phyloP scores from a whole-genome alignment of 2,329 filamentous ascomycete genomes.

The Xylaria digitata region DNA sequence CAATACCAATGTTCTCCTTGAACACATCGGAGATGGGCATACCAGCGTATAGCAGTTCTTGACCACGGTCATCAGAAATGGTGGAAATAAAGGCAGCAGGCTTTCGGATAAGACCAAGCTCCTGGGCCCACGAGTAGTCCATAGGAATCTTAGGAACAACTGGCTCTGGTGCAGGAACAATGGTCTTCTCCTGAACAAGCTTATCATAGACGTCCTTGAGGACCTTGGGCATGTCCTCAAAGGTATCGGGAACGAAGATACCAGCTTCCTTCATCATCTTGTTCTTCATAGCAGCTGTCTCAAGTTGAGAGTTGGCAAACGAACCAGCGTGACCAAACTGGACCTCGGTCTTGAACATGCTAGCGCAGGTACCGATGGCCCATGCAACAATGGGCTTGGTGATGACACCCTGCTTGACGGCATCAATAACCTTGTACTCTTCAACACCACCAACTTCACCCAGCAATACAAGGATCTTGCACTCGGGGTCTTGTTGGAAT shows the following conservation, averaged over 20 bases:
- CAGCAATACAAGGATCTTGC: conserved; percentile 95
- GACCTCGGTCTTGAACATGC: conserved; percentile 99
- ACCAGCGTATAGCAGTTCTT: conserved; percentile 97
- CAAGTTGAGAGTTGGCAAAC: conserved; percentile 98
- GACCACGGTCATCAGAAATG: conserved; percentile 99
- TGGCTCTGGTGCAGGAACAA: conserved; percentile 88
- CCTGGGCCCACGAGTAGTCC: conserved; percentile 99
- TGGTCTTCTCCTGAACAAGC: conserved; percentile 84
- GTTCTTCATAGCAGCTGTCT: conserved; percentile 98
- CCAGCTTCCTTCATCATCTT: conserved; percentile 94
- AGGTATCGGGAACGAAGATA: conserved; percentile 93
- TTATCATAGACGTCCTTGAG: conserved; percentile 88
- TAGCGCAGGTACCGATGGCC: conserved; percentile 99
- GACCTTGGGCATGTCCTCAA: conserved; percentile 88
- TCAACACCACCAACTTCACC: conserved; percentile 99
- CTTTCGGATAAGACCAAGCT: conserved; percentile 99
- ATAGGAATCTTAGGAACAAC: conserved; percentile 98
- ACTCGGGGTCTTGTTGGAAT: conserved; percentile 95
- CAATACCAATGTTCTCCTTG: conserved; percentile 98
- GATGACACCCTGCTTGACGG: conserved; percentile 91
- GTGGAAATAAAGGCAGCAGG: conserved; percentile 99
- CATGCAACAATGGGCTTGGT: conserved; percentile 99
- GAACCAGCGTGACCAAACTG: conserved; percentile 99
- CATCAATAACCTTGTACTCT: conserved; percentile 99
- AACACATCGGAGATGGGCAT: conserved; percentile 99